Evolutionary conservation across 2,329 filamentous ascomycete genomes (phyloP).

Genomic region (Kalaharituber pfeilii): DNA sequence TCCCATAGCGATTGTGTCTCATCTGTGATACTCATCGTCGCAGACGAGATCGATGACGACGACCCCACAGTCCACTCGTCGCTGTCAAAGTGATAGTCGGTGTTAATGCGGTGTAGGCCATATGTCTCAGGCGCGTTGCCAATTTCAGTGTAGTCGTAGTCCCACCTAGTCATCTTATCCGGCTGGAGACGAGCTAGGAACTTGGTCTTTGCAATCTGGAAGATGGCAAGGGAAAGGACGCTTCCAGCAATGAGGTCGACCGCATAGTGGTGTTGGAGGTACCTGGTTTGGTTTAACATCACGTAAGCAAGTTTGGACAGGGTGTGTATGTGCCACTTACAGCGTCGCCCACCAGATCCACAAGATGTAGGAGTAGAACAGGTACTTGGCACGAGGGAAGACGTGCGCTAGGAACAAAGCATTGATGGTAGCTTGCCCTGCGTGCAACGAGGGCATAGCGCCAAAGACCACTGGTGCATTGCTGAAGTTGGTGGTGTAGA

Average conservation of each 20-base stretch:
- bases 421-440: constrained; percentile 73
- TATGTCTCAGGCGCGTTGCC: constrained; percentile 45
- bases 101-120: constrained; percentile 33
- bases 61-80: constrained; percentile 86
- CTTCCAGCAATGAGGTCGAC: constrained; percentile 80
- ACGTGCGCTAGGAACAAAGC: constrained; percentile 84
- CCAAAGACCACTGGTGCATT: constrained; percentile 85
- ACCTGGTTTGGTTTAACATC: constrained; percentile 31
- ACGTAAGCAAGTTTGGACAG: background rate
- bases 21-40: constrained; percentile 39
- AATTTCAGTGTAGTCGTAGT: constrained; percentile 83
- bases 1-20: constrained; percentile 24
- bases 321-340: constrained; percentile 25
- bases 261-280: constrained; percentile 91
- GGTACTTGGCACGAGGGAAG: constrained; percentile 63
- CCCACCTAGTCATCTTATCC: constrained; percentile 80
- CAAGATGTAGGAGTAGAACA: constrained; percentile 68
- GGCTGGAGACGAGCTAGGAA: constrained; percentile 68
- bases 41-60: constrained; percentile 55
- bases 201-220: constrained; percentile 62
- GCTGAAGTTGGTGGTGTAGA: constrained; percentile 85
- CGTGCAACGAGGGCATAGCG: constrained; percentile 84
- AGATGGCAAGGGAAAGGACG: constrained; percentile 57
- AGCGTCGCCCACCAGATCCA: constrained; percentile 99
- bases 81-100: constrained; percentile 44